Conservation (phyloP, 768 basidiomycete genomes). For the Lactarius sp. region DNA sequence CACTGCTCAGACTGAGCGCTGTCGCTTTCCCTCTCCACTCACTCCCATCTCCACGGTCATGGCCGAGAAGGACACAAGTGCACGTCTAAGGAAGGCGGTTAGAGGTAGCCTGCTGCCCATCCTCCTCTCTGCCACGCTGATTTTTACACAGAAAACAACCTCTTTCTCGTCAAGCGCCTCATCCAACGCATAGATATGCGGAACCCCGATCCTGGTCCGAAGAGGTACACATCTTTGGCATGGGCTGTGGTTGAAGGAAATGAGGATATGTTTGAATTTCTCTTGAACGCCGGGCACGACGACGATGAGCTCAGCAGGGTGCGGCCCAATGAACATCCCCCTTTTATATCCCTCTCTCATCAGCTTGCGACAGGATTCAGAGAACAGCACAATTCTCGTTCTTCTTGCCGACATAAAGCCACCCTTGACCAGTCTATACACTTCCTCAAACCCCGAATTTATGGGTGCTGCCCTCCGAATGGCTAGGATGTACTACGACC, state of each 20-base stretch:
- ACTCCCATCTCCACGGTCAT: constrained; percentile 38
- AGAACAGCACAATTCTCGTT: constrained; percentile 91
- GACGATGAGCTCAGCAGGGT: constrained; percentile 91
- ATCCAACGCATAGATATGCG: constrained; percentile 84
- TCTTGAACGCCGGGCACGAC: constrained; percentile 83
- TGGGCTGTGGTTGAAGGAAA: constrained; percentile 89
- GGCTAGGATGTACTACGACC: constrained; percentile 82
- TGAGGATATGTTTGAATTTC: constrained; percentile 90
- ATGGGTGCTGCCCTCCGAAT: constrained; percentile 76
- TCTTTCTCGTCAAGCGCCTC: constrained; percentile 86
- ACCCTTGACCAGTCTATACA: constrained; percentile 41
- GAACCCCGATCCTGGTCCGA: constrained; percentile 75
- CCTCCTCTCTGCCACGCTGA: constrained; percentile 1
- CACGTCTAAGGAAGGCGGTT: constrained; percentile 71
- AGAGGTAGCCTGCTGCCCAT: constrained; percentile 46
- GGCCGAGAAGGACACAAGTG: constrained; percentile 80
- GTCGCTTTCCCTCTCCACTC: constrained; percentile 24
- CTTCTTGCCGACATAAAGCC: constrained; percentile 82
- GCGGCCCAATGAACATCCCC: constrained; percentile 30
- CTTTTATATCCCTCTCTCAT: constrained; percentile 1
- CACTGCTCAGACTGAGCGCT: constrained; percentile 22
- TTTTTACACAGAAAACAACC: constrained; percentile 73
- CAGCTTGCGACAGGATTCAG: constrained; percentile 59
- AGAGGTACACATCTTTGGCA: constrained; percentile 80
- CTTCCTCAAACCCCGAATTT: constrained; percentile 51